A percentile compares a stretch with the other conserved stretches of the same genome.
These are phyloP conservation scores for Talaromyces proteolyticus DNA, from an alignment of 495 filamentous ascomycete genomes.

Conservation along the genomic window DNA sequence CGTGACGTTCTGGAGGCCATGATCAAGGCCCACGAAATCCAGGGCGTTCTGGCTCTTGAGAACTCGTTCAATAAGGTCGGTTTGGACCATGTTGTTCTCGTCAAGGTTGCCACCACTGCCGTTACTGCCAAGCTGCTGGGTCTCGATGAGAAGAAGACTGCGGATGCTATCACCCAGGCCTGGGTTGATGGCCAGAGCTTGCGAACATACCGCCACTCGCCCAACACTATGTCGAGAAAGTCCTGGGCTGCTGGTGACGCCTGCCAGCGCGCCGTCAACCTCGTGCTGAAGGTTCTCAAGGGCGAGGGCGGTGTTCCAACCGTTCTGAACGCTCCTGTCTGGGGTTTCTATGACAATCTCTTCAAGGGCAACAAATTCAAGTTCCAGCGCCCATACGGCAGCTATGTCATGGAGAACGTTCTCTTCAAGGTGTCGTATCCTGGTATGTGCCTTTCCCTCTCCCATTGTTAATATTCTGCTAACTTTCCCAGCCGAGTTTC, in stretches of 20 bases:
- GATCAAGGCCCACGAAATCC: constrained; percentile 99
- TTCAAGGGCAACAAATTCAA: constrained; percentile 94
- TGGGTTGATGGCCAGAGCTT: constrained; percentile 96
- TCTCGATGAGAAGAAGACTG: constrained; percentile 80
- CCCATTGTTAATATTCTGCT: neutral
- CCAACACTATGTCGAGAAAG: constrained; percentile 99
- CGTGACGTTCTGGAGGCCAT: constrained; percentile 93
- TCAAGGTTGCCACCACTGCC: constrained; percentile 94
- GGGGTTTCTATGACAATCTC: constrained; percentile 98
- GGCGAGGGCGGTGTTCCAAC: constrained; percentile 89
- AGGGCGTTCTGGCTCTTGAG: constrained; percentile 91
- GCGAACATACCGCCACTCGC: constrained; percentile 92
- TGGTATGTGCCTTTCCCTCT: constrained; percentile 42
- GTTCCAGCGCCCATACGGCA: constrained; percentile 93
- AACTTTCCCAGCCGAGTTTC: constrained; percentile 73
- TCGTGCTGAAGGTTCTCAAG: constrained; percentile 87
- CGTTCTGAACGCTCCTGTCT: constrained; percentile 85
- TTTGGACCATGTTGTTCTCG: constrained; percentile 92
- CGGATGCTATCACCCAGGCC: constrained; percentile 92
- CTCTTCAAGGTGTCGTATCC: constrained; percentile 99
- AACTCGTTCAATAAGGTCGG: constrained; percentile 99
- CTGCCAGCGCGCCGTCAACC: constrained; percentile 92
- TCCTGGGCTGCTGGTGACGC: constrained; percentile 98
- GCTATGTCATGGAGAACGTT: constrained; percentile 99
- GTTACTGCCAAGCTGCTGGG: constrained; percentile 94